Evolutionary conservation across 2,329 filamentous ascomycete genomes (phyloP).

Genomic region (Exophiala xenobiotica): DNA sequence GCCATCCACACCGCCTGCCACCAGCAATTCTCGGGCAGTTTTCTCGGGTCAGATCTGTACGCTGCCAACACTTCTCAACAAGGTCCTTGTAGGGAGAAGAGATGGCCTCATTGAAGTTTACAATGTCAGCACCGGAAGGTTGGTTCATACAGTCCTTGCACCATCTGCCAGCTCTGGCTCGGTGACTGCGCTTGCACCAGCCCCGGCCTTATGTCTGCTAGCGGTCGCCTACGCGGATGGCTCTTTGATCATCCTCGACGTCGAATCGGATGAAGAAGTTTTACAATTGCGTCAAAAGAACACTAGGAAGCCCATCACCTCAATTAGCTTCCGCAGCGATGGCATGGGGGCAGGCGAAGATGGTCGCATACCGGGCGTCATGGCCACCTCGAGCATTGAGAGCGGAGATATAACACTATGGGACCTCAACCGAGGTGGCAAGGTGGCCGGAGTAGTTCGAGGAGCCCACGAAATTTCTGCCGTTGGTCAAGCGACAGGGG

Average conservation of each 20-base stretch:
- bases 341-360: constrained; percentile 84
- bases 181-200: constrained; percentile 83
- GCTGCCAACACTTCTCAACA: constrained; percentile 95
- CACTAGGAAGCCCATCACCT: constrained; percentile 59
- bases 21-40: constrained; percentile 59
- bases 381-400: constrained; percentile 79
- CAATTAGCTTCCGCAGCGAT: constrained; percentile 88
- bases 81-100: constrained; percentile 81
- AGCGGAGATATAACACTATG: constrained; percentile 92
- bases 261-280: constrained; percentile 72
- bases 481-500: constrained; percentile 63
- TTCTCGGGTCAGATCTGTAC: constrained; percentile 78
- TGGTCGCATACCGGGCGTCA: constrained; percentile 80
- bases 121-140: constrained; percentile 89
- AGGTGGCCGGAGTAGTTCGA: constrained; percentile 80
- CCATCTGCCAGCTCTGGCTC: constrained; percentile 69
- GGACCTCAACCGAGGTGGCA: constrained; percentile 88
- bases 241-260: constrained; percentile 74
- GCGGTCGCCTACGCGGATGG: constrained; percentile 85
- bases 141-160: constrained; percentile 86
- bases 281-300: constrained; percentile 43
- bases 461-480: constrained; percentile 72
- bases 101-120: constrained; percentile 95
- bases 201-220: constrained; percentile 78
- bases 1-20: constrained; percentile 54